Base-by-base conservation (phyloP, 345 rosid species). In the Arabis alpina region DNA sequence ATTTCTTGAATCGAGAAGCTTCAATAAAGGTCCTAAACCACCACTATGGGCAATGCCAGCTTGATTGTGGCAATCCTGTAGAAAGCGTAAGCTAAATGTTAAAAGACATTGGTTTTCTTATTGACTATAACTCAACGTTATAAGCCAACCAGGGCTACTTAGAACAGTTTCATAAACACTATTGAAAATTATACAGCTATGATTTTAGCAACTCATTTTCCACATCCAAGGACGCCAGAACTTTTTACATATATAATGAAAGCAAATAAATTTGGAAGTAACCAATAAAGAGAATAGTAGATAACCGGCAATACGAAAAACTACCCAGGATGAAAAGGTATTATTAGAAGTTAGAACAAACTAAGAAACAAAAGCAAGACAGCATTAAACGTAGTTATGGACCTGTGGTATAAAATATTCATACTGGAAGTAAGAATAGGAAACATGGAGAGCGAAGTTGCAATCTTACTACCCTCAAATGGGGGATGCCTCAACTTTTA, bases 1-100 rank as follows among this genome's bases (percentile, higher is more conserved):
- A 81, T 88, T 90, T 81, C 85, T 95, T 48, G 98, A 92, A 83
- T 92, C 98, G 23, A 95, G 89, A 80, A 95, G 98, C 88, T 88
- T 92, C 71, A 95, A 67, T 68, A 95, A 75, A 64, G 99, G 98
- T 71, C 77, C 77, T 68, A 95, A 80, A 50, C 99, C 98, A 80
- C 99, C 99, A 73, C 80, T 86, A 77, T 89, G 91, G 16, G 92
- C 89, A 74, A 95, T 92, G 60, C 99, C 99, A 76, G 98, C 98
- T 83, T 95, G 99, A 72, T 90, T 95, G 78, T 95, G 97, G 39
- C 82, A 16, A 68, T 95, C 98, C 99, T 95, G 87, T 67, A 73
- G 44, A 50, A 78, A 69, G 4, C 27, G 59, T 43, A 54, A 1
- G 67, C 23, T 61, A 16, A 1, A 41, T 9, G 42, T 50, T n/a